These are phyloP conservation scores for Hypoxylon fragiforme DNA, from an alignment of 495 filamentous ascomycete species.

Conservation along the genomic window DNA sequence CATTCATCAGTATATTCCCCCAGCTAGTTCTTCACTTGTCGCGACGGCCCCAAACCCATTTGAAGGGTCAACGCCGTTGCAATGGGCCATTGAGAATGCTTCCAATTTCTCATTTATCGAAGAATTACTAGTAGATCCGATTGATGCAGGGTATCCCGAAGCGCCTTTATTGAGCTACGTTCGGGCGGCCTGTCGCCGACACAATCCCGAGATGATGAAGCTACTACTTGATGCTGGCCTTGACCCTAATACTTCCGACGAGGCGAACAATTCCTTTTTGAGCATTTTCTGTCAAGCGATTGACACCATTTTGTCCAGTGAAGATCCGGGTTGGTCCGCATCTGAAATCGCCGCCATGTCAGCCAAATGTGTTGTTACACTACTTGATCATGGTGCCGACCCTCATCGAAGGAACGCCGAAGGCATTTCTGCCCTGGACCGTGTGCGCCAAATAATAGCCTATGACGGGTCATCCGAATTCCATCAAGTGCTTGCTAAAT, in stretches of 20 bases:
- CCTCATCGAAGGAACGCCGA: too few species aligned
- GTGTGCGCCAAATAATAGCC: too few species aligned
- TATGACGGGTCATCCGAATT: too few species aligned
- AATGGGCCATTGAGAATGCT: conserved; percentile 21
- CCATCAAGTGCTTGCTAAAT: too few species aligned
- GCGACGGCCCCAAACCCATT: background rate
- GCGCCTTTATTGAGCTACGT: conserved; percentile 7
- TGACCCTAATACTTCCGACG: background rate
- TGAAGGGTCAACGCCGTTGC: conserved; percentile 21
- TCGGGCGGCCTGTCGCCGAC: conserved; percentile 18
- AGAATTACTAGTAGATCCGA: background rate
- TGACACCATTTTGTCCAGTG: too few species aligned
- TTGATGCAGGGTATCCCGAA: background rate
- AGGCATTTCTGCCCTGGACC: too few species aligned
- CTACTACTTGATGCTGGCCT: conserved; percentile 4
- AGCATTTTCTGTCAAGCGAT: too few species aligned
- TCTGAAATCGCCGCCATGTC: too few species aligned
- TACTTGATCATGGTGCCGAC: too few species aligned
- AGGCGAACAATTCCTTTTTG: background rate
- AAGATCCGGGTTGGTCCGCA: too few species aligned
- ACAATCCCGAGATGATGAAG: conserved; percentile 11
- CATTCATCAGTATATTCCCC: conserved; percentile 1
- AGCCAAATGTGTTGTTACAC: too few species aligned
- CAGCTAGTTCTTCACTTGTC: background rate
- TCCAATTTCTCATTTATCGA: background rate